phyloP scores from a whole-genome alignment of 2,329 filamentous ascomycete species.

The Fusarium lateritium region DNA sequence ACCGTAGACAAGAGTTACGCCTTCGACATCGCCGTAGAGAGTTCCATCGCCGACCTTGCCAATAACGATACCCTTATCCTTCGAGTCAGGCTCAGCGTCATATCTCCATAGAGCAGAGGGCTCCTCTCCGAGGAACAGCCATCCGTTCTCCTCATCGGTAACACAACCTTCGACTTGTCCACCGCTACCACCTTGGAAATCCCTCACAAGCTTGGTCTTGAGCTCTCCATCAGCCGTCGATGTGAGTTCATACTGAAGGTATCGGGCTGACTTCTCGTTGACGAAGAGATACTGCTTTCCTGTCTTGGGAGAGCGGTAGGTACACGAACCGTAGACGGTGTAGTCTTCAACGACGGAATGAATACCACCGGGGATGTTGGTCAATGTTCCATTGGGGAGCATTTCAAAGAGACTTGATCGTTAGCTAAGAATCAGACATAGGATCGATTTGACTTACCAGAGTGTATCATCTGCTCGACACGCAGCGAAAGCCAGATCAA shows the following conservation, averaged over 20 bases:
- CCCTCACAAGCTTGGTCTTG: conserved; percentile 63
- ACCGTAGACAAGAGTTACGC: conserved; percentile 66
- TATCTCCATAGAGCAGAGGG: conserved; percentile 67
- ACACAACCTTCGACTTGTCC: conserved; percentile 70
- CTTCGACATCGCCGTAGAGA: conserved; percentile 68
- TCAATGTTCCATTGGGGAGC: conserved; percentile 60
- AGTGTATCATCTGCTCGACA: conserved; percentile 67
- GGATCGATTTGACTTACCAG: conserved; percentile 56
- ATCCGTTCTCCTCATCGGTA: conserved; percentile 65
- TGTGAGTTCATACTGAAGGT: conserved; percentile 67
- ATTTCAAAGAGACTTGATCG: conserved; percentile 63
- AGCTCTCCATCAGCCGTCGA: conserved; percentile 59
- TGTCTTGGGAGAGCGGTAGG: conserved; percentile 63
- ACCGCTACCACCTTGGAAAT: conserved; percentile 65
- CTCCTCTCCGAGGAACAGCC: conserved; percentile 67
- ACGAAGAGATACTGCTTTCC: conserved; percentile 68
- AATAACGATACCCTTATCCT: conserved; percentile 53
- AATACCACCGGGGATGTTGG: conserved; percentile 59
- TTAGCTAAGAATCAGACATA: conserved; percentile 13
- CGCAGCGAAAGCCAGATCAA: conserved; percentile 66
- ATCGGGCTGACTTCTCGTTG: conserved; percentile 67
- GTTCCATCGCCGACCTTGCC: conserved; percentile 63
- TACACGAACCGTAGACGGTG: conserved; percentile 67
- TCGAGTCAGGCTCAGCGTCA: conserved; percentile 63
- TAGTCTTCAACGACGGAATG: conserved; percentile 63